phyloP scores from a whole-genome alignment of 2,329 filamentous ascomycete genomes.

The Monosporascus sp. region DNA sequence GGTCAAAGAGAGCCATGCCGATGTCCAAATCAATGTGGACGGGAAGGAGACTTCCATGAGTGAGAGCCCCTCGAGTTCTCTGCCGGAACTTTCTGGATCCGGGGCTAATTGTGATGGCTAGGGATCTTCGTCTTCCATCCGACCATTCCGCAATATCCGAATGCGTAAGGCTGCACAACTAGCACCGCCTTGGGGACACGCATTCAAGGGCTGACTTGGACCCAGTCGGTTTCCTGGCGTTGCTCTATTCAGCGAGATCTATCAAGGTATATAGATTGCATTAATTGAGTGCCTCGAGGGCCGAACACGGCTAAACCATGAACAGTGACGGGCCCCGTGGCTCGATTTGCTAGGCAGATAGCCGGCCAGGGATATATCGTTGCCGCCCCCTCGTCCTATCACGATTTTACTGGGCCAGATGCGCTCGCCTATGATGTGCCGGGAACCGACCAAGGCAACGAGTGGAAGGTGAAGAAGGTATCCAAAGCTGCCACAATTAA shows the following conservation, averaged over 20 bases:
- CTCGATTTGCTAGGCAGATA: constrained; percentile 86
- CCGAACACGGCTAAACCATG: not conserved
- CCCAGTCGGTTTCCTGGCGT: constrained; percentile 73
- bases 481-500: constrained; percentile 8
- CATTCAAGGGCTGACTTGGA: constrained; percentile 9
- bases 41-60: constrained; percentile 52
- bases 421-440: constrained; percentile 79
- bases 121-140: constrained; percentile 89
- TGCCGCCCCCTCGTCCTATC: constrained; percentile 83
- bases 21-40: constrained; percentile 46
- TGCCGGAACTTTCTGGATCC: not conserved
- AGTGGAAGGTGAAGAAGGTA: constrained; percentile 78
- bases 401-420: constrained; percentile 85
- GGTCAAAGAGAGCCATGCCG: constrained; percentile 47
- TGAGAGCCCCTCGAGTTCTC: constrained; percentile 21
- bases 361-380: constrained; percentile 91
- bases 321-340: constrained; percentile 81
- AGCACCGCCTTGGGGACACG: constrained; percentile 1
- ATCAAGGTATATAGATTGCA: constrained; percentile 62
- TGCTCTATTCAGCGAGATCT: constrained; percentile 88
- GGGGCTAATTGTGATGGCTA: constrained; percentile 32
- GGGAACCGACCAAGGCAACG: constrained; percentile 83
- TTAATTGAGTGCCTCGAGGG: constrained; percentile 1
- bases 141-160: constrained; percentile 75
- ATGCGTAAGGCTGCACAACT: constrained; percentile 54